Conservation (phyloP, 108 stramenopile genomes). For the Conticribra weissflogii region DNA sequence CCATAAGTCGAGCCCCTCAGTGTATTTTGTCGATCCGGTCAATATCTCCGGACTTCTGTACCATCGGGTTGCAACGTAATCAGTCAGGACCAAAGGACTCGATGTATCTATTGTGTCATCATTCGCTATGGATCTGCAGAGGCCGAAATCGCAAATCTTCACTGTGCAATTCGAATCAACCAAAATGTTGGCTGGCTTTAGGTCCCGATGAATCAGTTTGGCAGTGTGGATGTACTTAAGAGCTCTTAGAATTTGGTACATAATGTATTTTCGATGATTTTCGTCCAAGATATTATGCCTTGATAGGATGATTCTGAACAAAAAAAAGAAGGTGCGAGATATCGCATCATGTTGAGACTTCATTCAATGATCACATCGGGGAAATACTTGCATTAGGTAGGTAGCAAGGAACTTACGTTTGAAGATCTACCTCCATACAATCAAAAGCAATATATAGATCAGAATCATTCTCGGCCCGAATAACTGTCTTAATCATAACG, state of each 20-base stretch:
- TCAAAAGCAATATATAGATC: constrained; percentile 91
- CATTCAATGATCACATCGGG: too few species aligned
- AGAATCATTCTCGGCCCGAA: constrained; percentile 81
- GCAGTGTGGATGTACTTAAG: constrained; percentile 86
- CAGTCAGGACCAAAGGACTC: constrained; percentile 72
- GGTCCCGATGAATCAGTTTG: constrained; percentile 72
- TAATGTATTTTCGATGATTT: constrained; percentile 81
- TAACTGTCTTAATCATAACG: constrained; percentile 71
- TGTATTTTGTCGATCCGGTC: constrained; percentile 79
- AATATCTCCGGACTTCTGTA: constrained; percentile 85
- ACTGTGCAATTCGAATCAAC: constrained; percentile 56
- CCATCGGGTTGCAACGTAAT: constrained; percentile 91
- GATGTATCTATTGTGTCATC: constrained; percentile 45
- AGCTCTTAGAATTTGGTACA: constrained; percentile 84
- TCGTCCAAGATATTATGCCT: constrained; percentile 65
- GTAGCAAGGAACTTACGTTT: too few species aligned
- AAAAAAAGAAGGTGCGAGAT: too few species aligned
- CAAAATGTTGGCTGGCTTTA: constrained; percentile 89
- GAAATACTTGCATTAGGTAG: constrained; percentile 89
- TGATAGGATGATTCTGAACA: too few species aligned
- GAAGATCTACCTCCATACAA: constrained; percentile 85
- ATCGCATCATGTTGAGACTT: too few species aligned
- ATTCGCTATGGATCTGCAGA: constrained; percentile 70
- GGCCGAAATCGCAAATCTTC: constrained; percentile 90
- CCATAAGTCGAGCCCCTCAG: constrained; percentile 86